Base-by-base conservation (phyloP, 345 rosid genomes). In the Conringia planisiliqua region DNA sequence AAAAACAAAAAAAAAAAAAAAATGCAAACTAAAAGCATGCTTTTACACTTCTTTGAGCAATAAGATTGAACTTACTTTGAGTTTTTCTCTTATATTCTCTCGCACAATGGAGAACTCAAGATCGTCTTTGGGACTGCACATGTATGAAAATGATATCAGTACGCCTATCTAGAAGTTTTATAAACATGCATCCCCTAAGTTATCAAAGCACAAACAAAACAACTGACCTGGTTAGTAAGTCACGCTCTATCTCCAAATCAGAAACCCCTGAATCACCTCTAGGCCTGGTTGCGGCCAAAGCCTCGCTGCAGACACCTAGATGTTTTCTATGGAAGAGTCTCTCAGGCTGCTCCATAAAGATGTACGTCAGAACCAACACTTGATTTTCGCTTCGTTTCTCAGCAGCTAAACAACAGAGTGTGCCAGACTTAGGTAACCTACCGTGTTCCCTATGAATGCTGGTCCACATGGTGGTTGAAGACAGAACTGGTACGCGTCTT, bases 361-460 rank as follows among this genome's bases (percentile, higher is more conserved):
- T 54, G 20, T 62, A 85, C 83, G 82, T 82, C 79, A 87, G 85
- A 77, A 33, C 63, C 11, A 71, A 47, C 73, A 58, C 38, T 73
- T 76, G 2, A 66, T 30, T 63, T 63, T 62, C 39, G 24, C 39
- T 42, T 64, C 2, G 16, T 52, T 18, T 27, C 48, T 52, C 24
- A 27, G 12, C 20, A 69, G 14, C 42, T 20, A 32, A 39, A 38
- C 20, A 26, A 16, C 16, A 50, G 14, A 13, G 24, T 22, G 18
- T 36, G 11, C 38, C 20, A 24, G n/a, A 35, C 57, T 22, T 29
- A 47, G 29, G 58, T 30, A 39, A 77, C 83, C 46, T 81, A 82
- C 98, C 81, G 98, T 93, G 85, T 93, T 93, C 66, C 97, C 97
- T 55, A 93, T 85, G 73, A 90, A 93, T 69, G 98, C 89, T n/a